Conservation (phyloP, 176 grass and related monocot genomes). For the Raddia distichophylla region DNA sequence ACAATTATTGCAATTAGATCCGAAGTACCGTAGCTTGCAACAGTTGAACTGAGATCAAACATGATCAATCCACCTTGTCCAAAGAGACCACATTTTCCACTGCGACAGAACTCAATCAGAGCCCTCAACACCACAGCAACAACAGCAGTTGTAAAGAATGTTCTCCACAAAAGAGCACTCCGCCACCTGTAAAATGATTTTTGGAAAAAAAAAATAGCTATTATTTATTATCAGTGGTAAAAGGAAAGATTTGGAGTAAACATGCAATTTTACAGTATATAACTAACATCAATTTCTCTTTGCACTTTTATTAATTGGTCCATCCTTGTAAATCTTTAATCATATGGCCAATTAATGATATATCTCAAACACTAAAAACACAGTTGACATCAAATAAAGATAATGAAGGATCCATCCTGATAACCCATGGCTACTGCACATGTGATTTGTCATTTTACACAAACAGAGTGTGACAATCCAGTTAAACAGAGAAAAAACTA, state of each 20-base stretch:
- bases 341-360: conserved; percentile 15
- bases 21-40: conserved; percentile 51
- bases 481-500: not conserved
- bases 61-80: conserved; percentile 89
- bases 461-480: not conserved
- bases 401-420: not conserved
- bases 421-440: not conserved
- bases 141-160: conserved; percentile 92
- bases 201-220: not conserved
- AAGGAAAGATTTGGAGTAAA: not conserved
- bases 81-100: conserved; percentile 86
- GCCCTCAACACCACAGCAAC: conserved; percentile 74
- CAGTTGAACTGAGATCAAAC: conserved; percentile 84
- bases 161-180: conserved; percentile 89
- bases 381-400: not conserved
- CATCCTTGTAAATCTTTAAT: not conserved
- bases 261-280: conserved; percentile 23
- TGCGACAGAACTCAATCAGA: conserved; percentile 71
- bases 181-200: conserved; percentile 69
- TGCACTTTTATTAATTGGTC: not conserved
- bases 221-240: not conserved
- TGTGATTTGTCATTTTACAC: not conserved
- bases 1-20: conserved; percentile 76
- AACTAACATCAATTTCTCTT: not conserved
- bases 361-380: not conserved